These are phyloP conservation scores for Ogataea pini DNA, from an alignment of 805 yeast species.

Conservation along the genomic window DNA sequence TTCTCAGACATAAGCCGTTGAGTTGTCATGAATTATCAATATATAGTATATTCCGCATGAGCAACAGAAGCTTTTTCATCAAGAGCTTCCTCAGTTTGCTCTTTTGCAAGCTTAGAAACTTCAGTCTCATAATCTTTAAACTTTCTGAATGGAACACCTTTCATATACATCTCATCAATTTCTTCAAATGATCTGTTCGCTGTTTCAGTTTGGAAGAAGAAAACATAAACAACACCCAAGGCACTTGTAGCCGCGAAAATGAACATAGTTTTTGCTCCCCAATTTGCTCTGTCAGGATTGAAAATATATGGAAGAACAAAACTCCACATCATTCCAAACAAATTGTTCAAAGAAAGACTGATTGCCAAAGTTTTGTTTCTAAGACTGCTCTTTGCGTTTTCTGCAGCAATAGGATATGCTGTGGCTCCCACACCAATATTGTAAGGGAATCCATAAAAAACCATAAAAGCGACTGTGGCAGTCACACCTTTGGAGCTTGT, in stretches of 20 bases:
- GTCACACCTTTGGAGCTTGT: conserved; percentile 24
- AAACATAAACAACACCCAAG: conserved; percentile 23
- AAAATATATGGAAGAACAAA: conserved; percentile 27
- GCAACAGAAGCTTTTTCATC: conserved; percentile 4
- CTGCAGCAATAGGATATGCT: conserved; percentile 27
- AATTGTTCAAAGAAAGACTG: conserved; percentile 13
- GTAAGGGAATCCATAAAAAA: conserved; percentile 27
- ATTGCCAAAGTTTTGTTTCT: conserved; percentile 25
- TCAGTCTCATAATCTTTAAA: conserved; percentile 13
- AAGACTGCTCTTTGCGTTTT: conserved; percentile 19
- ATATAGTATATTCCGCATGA: no score
- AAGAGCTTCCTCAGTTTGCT: neutral
- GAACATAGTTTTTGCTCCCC: conserved; percentile 29
- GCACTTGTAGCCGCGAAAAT: conserved; percentile 18
- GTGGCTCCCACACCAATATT: conserved; percentile 34
- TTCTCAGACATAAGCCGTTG: no score
- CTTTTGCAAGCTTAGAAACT: conserved; percentile 5
- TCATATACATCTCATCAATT: conserved; percentile 48
- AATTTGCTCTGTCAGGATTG: conserved; percentile 20
- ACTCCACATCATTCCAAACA: conserved; percentile 18
- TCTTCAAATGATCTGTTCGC: conserved; percentile 47
- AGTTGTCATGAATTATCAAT: no score
- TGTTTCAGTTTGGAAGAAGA: conserved; percentile 47
- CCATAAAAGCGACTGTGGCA: conserved; percentile 30
- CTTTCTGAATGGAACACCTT: conserved; percentile 33